Base-by-base conservation (phyloP, 306 rosid species). In the Quercus gilva region DNA sequence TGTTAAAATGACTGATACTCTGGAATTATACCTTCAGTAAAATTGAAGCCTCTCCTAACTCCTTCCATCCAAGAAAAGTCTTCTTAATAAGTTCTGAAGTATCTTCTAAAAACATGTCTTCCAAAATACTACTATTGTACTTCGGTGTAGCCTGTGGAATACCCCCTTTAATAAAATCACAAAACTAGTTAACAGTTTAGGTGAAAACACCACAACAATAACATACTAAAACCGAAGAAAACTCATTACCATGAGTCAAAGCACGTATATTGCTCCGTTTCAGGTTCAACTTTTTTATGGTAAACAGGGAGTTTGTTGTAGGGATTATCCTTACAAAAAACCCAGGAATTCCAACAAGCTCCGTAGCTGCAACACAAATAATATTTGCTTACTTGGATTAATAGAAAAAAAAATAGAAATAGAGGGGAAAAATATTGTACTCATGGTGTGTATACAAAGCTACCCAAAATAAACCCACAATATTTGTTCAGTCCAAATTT, bases 71-170 rank as follows among this genome's bases (percentile, higher is more conserved):
- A 77, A 86, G 78, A 84, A 91, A 88, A 70, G 71, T 65, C 56
- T 78, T 82, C 75, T 78, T 80, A 70, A 90, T 81, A 78, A 87
- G 75, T 74, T 86, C 90, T 2, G 74, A 13, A 11, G 73, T 74
- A 28, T 93, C 97, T 87, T 91, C 97, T 65, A 91, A 77, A 81
- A 85, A 82, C 91, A 91, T 86, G 82, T 95, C 99, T 86, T 95
- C 99, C 87, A 93, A 75, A 84, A 95, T 95, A 83, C 98, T 93
- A 61, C 86, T 81, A 80, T 95, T 95, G 84, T 95, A 95, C 82
- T 87, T 93, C 2, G 97, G 98, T 37, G 98, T 93, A 75, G 99
- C 82, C 71, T 80, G 85, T 59, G 84, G 82, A 35, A 72, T 55
- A 70, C 79, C 83, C 83, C 90, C 97, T 95, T 85, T 72, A 59